Conservation (phyloP, 805 yeast species). For the Kurtzmaniella fragi region DNA sequence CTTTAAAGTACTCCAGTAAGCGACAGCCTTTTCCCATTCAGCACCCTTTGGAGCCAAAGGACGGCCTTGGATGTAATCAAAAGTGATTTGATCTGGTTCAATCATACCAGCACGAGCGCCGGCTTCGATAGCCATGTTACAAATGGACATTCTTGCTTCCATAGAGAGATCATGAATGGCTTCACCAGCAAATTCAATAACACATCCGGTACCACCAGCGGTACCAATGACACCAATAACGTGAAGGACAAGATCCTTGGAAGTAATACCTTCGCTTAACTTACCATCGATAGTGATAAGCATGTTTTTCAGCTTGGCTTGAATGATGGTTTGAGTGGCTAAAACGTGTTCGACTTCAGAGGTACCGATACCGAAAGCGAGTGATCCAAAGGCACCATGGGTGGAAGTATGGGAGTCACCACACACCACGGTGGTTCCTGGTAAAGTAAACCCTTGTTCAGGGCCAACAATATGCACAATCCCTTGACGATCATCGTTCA, state of each 20-base stretch:
- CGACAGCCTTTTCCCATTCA: constrained; percentile 92
- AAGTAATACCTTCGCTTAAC: constrained; percentile 83
- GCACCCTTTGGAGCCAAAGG: constrained; percentile 92
- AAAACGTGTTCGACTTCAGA: constrained; percentile 98
- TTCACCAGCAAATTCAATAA: constrained; percentile 93
- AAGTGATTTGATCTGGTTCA: constrained; percentile 87
- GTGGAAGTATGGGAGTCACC: constrained; percentile 99
- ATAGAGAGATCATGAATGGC: constrained; percentile 86
- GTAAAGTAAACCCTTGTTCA: constrained; percentile 96
- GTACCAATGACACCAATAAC: constrained; percentile 97
- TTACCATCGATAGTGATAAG: constrained; percentile 81
- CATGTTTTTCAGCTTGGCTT: constrained; percentile 95
- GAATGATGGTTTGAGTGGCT: constrained; percentile 95
- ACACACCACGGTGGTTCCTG: constrained; percentile 98
- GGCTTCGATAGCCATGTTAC: constrained; percentile 98
- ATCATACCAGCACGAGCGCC: constrained; percentile 99
- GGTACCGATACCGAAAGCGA: constrained; percentile 98
- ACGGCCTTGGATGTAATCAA: constrained; percentile 84
- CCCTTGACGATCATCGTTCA: constrained; percentile 94
- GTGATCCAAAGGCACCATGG: constrained; percentile 96
- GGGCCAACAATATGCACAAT: constrained; percentile 99
- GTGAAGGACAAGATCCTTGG: constrained; percentile 91
- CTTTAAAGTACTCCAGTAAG: constrained; percentile 84
- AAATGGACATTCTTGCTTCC: constrained; percentile 99
- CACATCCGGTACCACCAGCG: constrained; percentile 98